Conservation (phyloP, 148 eudicot species). For the Fagopyrum tataricum region DNA sequence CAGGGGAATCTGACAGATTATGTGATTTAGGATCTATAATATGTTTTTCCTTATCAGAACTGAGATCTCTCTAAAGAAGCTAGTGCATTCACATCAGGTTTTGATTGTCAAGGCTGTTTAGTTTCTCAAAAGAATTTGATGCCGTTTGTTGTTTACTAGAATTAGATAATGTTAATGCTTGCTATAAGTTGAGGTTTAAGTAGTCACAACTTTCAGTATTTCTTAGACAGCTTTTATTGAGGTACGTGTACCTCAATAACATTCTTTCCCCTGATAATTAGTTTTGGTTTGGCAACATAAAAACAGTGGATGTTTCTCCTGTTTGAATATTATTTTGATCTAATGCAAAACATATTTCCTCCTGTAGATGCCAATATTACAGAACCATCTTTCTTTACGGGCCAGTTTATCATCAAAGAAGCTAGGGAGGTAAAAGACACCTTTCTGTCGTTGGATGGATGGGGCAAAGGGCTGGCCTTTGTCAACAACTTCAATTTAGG, state of each 20-base stretch:
- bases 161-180: neutral
- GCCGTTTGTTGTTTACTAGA: neutral
- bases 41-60: neutral
- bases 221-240: neutral
- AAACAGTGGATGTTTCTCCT: neutral
- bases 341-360: neutral
- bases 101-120: neutral
- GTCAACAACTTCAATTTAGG: slow-evolving; percentile 74
- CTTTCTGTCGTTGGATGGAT: slow-evolving; percentile 62
- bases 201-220: neutral
- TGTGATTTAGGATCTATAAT: neutral
- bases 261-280: neutral
- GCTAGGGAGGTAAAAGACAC: slow-evolving; percentile 53
- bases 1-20: neutral
- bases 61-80: neutral
- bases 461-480: slow-evolving; percentile 93
- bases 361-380: slow-evolving; percentile 32
- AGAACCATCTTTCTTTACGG: slow-evolving; percentile 77
- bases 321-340: neutral
- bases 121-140: neutral
- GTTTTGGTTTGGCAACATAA: neutral
- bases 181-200: neutral
- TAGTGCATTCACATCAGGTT: neutral
- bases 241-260: no score
- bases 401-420: slow-evolving; percentile 43